Conservation (phyloP, 805 yeast species). For the Priceomyces haplophilus region DNA sequence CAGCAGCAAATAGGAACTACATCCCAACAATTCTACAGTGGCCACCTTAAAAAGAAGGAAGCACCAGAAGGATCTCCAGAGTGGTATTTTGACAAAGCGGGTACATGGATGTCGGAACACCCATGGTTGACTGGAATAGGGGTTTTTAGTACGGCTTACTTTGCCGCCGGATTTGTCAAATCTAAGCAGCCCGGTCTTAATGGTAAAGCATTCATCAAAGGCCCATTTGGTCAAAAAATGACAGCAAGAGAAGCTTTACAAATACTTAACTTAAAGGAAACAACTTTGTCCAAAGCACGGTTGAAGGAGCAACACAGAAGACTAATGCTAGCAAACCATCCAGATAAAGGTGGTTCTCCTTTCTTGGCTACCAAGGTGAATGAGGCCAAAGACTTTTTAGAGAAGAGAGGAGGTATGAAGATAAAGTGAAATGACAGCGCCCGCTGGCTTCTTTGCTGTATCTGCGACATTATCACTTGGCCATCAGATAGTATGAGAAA, state of each 20-base stretch:
- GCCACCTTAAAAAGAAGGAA: constrained; percentile 38
- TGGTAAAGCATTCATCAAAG: constrained; percentile 71
- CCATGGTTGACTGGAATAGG: constrained; percentile 75
- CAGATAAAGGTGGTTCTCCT: constrained; percentile 92
- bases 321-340: constrained; percentile 87
- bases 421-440: constrained; percentile 26
- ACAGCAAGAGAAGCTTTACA: constrained; percentile 82
- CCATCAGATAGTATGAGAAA: too few species aligned
- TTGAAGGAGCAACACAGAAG: constrained; percentile 77
- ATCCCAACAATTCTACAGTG: constrained; percentile 25
- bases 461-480: too few species aligned
- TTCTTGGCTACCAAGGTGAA: constrained; percentile 87
- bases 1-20: constrained; percentile 15
- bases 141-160: constrained; percentile 59
- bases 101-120: constrained; percentile 65
- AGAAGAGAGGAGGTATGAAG: constrained; percentile 58
- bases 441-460: too few species aligned
- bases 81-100: constrained; percentile 60
- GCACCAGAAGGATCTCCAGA: constrained; percentile 51
- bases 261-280: constrained; percentile 72
- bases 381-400: constrained; percentile 84
- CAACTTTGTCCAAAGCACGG: constrained; percentile 56
- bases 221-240: constrained; percentile 93
- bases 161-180: constrained; percentile 66
- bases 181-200: constrained; percentile 63